phyloP scores from a whole-genome alignment of 768 basidiomycete genomes.

The Dacryopinax primogenitus region DNA sequence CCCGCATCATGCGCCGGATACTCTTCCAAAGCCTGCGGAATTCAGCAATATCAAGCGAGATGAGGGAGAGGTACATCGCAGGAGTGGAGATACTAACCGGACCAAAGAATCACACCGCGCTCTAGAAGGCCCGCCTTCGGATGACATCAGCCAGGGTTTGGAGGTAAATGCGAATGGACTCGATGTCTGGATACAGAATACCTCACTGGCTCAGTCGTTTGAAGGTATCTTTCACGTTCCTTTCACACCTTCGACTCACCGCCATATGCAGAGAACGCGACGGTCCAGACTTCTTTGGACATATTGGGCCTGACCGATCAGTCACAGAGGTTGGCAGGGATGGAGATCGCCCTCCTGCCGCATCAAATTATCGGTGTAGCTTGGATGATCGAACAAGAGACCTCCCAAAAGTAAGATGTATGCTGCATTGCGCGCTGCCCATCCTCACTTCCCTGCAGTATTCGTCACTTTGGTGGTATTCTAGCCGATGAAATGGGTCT shows the following conservation, averaged over 20 bases:
- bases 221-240: not conserved
- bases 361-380: constrained; percentile 69
- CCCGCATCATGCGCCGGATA: too few species aligned
- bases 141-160: not conserved
- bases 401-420: constrained; percentile 30
- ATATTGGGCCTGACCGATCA: constrained; percentile 30
- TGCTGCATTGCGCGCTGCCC: not conserved
- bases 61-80: too few species aligned
- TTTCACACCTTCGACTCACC: not conserved
- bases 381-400: constrained; percentile 64
- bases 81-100: too few species aligned
- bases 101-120: too few species aligned
- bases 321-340: constrained; percentile 48
- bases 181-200: not conserved
- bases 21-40: not conserved
- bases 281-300: constrained; percentile 25
- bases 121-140: not conserved
- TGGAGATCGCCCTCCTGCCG: constrained; percentile 55
- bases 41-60: too few species aligned
- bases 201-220: not conserved
- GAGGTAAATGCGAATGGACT: not conserved
- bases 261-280: constrained; percentile 22
- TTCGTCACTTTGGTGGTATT: constrained; percentile 19
- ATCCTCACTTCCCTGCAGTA: not conserved
- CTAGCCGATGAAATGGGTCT: constrained; percentile 23